A percentile compares a stretch with the other conserved stretches of the same genome.
phyloP scores from a whole-genome alignment of 495 filamentous ascomycete species.

The Aspergillus bridgeri region DNA sequence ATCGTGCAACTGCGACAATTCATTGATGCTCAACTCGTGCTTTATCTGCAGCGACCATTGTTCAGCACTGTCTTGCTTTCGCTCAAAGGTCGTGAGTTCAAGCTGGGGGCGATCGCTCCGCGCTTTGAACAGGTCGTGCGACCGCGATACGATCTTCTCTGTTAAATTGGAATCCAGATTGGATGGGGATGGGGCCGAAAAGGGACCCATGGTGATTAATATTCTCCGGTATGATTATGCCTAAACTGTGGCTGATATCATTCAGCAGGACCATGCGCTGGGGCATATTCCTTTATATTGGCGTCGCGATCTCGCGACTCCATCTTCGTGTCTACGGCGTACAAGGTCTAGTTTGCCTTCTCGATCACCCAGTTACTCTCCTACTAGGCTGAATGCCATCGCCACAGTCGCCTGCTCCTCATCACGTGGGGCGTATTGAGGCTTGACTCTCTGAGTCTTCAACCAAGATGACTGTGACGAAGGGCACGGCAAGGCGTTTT shows the following conservation, averaged over 20 bases:
- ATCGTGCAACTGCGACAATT: background rate
- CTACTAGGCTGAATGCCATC: background rate
- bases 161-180: constrained; percentile 1
- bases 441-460: background rate
- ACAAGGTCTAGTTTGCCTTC: background rate
- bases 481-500: background rate
- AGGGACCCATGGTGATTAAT: constrained; percentile 1
- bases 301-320: background rate
- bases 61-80: background rate
- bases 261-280: background rate
- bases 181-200: background rate
- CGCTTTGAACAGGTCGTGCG: constrained; percentile 2
- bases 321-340: background rate
- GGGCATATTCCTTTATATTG: background rate
- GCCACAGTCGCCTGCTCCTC: background rate
- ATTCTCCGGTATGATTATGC: too few relatives aligned
- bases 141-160: background rate
- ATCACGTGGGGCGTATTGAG: background rate
- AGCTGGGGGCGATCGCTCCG: constrained; percentile 4
- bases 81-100: background rate
- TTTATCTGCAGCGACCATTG: background rate
- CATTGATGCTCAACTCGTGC: background rate
- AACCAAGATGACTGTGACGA: background rate
- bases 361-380: too few relatives aligned
- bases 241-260: background rate